Evolutionary conservation across 331 rosid genomes (phyloP).

Genomic region (Cydonia oblonga): DNA sequence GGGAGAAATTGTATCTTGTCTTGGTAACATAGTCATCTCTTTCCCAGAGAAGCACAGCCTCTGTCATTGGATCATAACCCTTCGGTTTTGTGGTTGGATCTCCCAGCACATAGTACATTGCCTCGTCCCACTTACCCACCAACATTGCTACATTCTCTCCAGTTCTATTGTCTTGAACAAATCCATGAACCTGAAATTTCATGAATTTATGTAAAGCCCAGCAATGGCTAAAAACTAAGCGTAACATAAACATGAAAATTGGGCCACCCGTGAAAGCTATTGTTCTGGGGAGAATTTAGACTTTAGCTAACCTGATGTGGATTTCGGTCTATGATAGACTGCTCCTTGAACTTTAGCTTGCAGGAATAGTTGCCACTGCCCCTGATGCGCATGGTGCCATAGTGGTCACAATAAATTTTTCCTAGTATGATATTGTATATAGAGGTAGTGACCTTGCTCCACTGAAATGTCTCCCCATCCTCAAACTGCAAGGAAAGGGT

Average conservation of each 20-base stretch:
- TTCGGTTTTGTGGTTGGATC: conserved; percentile 88
- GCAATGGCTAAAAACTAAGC: not conserved
- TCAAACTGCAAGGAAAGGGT: conserved; percentile 85
- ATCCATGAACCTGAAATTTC: conserved; percentile 81
- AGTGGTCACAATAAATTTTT: conserved; percentile 91
- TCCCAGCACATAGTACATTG: conserved; percentile 93
- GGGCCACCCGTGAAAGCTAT: not conserved
- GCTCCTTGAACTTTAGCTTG: conserved; percentile 97
- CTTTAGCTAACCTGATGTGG: conserved; percentile 74
- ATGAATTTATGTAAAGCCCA: too few species aligned
- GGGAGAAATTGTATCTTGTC: conserved; percentile 94
- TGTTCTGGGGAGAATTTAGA: not conserved
- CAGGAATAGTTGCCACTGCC: conserved; percentile 92
- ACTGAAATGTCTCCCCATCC: conserved; percentile 82
- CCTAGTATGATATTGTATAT: conserved; percentile 94
- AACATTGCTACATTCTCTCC: conserved; percentile 96
- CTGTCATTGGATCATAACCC: conserved; percentile 98
- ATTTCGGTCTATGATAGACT: conserved; percentile 88
- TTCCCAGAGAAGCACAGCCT: conserved; percentile 93
- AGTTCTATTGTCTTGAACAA: conserved; percentile 94
- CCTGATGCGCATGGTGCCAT: conserved; percentile 94
- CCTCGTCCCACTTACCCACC: conserved; percentile 97
- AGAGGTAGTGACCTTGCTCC: conserved; percentile 99
- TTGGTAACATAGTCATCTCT: conserved; percentile 50
- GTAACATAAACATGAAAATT: not conserved